A percentile compares a stretch with the other conserved stretches of the same genome.
Evolutionary conservation across 371 early-diverging fungal species (phyloP).

Genomic region (Nematocida ironsii): DNA sequence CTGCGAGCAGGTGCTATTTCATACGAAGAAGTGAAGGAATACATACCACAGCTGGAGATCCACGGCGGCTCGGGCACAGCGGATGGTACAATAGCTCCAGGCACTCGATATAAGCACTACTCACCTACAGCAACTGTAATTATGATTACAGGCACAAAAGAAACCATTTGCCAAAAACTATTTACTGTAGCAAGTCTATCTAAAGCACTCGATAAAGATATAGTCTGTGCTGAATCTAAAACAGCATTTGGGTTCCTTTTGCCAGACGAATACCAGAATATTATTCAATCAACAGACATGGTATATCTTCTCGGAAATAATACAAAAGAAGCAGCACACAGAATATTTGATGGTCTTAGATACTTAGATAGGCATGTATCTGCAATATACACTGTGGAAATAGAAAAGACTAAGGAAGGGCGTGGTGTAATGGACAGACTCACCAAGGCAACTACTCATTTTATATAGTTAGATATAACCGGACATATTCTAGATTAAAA

Average conservation of each 20-base stretch:
- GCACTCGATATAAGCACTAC: conserved; percentile 98
- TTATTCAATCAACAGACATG: background rate
- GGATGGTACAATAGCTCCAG: conserved; percentile 80
- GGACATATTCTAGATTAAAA: no score
- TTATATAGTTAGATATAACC: conserved; percentile 11
- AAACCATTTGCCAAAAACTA: conserved; percentile 12
- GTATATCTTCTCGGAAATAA: conserved; percentile 61
- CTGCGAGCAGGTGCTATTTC: conserved; percentile 96
- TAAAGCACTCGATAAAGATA: background rate
- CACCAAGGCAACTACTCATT: conserved; percentile 77
- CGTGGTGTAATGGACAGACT: conserved; percentile 94
- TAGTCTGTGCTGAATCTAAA: background rate
- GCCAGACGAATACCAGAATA: background rate
- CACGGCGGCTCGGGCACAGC: conserved; percentile 4
- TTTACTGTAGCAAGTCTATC: background rate
- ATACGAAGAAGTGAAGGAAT: conserved; percentile 73
- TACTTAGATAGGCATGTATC: conserved; percentile 76
- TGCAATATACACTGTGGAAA: conserved; percentile 77
- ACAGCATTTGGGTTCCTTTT: conserved; percentile 23
- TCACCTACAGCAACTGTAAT: conserved; percentile 73
- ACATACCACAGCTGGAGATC: conserved; percentile 15
- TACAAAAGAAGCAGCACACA: conserved; percentile 73
- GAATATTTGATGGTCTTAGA: conserved; percentile 79
- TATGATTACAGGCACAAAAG: conserved; percentile 52
- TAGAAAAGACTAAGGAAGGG: conserved; percentile 77